phyloP scores from a whole-genome alignment of 371 early-diverging fungal species.

The Mucor piriformis region DNA sequence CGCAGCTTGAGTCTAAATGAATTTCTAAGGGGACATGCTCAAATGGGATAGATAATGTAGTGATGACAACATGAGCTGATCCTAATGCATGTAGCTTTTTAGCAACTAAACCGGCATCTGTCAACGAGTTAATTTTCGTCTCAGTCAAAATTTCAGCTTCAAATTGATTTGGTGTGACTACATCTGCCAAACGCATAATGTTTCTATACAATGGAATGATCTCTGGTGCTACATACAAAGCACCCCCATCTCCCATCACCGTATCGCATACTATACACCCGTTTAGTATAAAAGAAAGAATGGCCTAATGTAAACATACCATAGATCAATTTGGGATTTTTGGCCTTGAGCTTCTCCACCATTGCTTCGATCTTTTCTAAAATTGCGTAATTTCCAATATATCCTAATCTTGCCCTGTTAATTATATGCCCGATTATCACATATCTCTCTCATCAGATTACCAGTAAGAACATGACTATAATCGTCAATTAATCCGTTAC shows the following conservation, averaged over 20 bases:
- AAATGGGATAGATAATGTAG: no score
- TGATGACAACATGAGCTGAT: slow-evolving; percentile 75
- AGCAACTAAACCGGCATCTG: no score
- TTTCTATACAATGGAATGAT: slow-evolving; percentile 78
- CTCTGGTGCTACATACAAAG: slow-evolving; percentile 83
- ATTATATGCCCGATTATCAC: not conserved
- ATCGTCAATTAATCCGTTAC: slow-evolving; percentile 68
- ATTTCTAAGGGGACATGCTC: slow-evolving; percentile 39
- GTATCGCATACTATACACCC: slow-evolving; percentile 85
- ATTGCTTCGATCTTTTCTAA: no score
- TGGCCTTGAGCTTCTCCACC: slow-evolving; percentile 52
- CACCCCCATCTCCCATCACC: no score
- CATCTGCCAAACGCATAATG: slow-evolving; percentile 64
- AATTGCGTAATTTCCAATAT: no score
- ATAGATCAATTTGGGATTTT: slow-evolving; percentile 49
- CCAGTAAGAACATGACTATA: slow-evolving; percentile 87
- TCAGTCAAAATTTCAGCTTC: slow-evolving; percentile 87
- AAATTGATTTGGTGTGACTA: slow-evolving; percentile 92
- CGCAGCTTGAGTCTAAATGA: slow-evolving; percentile 20
- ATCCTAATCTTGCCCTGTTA: slow-evolving; percentile 25
- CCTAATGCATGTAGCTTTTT: slow-evolving; percentile 72
- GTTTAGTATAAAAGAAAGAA: not conserved
- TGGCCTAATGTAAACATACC: slow-evolving; percentile 34
- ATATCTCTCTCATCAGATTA: no score
- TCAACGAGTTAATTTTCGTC: slow-evolving; percentile 53